Percentiles rank a stretch among this genome's conserved stretches.
Conservation (phyloP, 768 basidiomycete genomes). For the Kwoniella shandongensis region DNA sequence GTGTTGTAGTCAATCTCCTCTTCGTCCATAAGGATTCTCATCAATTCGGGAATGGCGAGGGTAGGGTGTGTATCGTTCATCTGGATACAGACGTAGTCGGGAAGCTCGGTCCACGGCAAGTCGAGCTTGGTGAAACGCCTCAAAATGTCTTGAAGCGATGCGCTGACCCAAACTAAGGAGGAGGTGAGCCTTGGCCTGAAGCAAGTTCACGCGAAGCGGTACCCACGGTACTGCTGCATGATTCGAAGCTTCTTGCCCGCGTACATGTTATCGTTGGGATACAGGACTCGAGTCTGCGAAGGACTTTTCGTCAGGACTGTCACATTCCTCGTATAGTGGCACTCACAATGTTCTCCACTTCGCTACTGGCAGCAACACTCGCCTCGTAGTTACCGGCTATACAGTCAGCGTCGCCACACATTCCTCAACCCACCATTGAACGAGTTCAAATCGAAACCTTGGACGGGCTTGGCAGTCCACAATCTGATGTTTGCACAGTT, state of each 20-base stretch:
- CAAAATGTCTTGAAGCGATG: constrained; percentile 81
- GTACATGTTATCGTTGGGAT: constrained; percentile 84
- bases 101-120: constrained; percentile 74
- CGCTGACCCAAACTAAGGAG: constrained; percentile 62
- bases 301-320: neutral
- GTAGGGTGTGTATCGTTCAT: constrained; percentile 84
- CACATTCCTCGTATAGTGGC: neutral
- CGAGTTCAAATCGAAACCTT: constrained; percentile 87
- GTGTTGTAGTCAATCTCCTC: constrained; percentile 78
- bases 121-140: constrained; percentile 81
- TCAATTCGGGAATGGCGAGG: constrained; percentile 89
- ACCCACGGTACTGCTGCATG: constrained; percentile 88
- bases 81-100: constrained; percentile 86
- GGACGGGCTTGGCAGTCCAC: constrained; percentile 64
- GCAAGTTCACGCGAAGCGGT: constrained; percentile 2
- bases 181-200: neutral
- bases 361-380: constrained; percentile 82
- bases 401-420: constrained; percentile 6
- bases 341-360: constrained; percentile 74
- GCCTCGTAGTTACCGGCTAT: constrained; percentile 88
- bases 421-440: constrained; percentile 71
- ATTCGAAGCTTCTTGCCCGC: constrained; percentile 62
- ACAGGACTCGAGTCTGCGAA: constrained; percentile 73
- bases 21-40: constrained; percentile 82
- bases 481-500: constrained; percentile 82